phyloP scores from a whole-genome alignment of 441 rosid genomes.

The Eugenia klotzschiana region DNA sequence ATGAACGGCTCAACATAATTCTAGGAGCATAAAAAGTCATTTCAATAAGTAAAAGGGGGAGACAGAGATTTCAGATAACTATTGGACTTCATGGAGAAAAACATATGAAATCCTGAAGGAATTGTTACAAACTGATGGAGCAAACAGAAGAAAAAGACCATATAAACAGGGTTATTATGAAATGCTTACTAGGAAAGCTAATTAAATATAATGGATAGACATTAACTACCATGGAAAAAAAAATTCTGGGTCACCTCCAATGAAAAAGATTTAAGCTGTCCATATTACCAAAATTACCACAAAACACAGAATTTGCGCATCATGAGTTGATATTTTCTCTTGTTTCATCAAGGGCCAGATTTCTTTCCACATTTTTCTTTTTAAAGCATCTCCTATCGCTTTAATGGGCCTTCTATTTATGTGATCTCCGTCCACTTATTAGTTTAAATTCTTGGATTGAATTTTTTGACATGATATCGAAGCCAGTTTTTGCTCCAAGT shows the following conservation, averaged over 20 bases:
- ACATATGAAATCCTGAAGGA: background rate
- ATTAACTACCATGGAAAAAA: background rate
- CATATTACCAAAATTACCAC: background rate
- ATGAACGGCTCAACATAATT: background rate
- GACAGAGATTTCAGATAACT: background rate
- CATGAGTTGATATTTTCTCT: background rate
- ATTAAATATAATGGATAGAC: background rate
- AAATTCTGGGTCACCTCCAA: too few relatives aligned
- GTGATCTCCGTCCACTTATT: background rate
- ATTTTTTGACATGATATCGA: background rate
- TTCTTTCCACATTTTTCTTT: background rate
- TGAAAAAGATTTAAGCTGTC: background rate
- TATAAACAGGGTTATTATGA: background rate
- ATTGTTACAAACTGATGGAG: background rate
- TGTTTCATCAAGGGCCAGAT: background rate
- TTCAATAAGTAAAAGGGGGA: background rate
- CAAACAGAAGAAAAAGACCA: background rate
- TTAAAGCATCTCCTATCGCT: background rate
- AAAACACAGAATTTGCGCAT: background rate
- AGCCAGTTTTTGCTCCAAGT: background rate
- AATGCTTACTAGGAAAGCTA: background rate
- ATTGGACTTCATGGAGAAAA: too few relatives aligned
- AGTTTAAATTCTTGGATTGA: background rate
- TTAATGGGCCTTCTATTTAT: background rate
- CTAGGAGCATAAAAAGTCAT: background rate